Evolutionary conservation across 352 stramenopile genomes (phyloP), one percentile per base, ranked within the genome.

Genomic region (Blastocystis sp.): DNA sequence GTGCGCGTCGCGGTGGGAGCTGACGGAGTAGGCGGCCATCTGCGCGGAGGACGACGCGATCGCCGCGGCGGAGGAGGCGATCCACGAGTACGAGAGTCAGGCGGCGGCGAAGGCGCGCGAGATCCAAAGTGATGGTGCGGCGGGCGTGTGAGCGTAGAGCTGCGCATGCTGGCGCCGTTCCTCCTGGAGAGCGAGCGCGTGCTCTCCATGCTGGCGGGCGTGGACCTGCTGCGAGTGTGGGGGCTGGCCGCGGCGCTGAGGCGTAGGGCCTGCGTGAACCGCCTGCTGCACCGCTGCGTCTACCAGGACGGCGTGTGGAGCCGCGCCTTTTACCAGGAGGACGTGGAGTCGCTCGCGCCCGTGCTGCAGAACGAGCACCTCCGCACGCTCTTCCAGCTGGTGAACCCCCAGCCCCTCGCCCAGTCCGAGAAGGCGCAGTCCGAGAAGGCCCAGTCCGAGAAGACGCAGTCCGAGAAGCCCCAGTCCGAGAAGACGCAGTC

Each of bases 221-320:
- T 53, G 21, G 66, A 77, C 19, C 45, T 77, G 41, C 66, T 77
- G 28, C 66, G 66, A 56, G 1, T 77, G 66, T 77, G n/a, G 19
- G 34, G 4, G 4, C 19, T 77, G 9, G 19, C 60, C 2, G 2
- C 38, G 19, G 21, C 14, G 5, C 28, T 77, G 3, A 53, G n/a
- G 34, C n/a, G 34, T 77, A 77, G 66, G n/a, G 66, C 66, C 9
- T 77, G 66, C 34, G 66, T 77, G 23, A 61, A 59, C 34, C 66
- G 41, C 60, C n/a, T 77, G 14, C 41, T 77, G 28, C 66, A 77
- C 19, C 38, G 60, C 2, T 28, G n/a, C 43, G 66, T 77, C 1
- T 77, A 77, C 60, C 66, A 77, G 66, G 66, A 77, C 9, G 66
- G 66, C 4, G 38, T 77, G 9, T 77, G 66, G 66, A 48, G 45